These are phyloP conservation scores for Parastagonospora nodorum DNA, from an alignment of 2,329 filamentous ascomycete genomes.

Conservation along the genomic window DNA sequence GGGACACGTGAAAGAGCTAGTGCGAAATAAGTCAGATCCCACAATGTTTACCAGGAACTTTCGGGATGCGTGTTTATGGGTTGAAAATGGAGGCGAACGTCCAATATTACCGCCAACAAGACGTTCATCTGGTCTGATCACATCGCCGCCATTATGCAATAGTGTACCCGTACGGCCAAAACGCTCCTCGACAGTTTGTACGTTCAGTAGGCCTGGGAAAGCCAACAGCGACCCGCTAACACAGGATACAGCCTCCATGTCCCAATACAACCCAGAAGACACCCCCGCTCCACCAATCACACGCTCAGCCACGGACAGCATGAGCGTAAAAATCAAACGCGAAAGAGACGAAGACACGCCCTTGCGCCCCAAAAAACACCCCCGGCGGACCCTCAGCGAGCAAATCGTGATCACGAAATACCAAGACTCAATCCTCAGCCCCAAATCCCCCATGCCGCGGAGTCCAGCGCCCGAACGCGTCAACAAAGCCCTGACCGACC, in stretches of 20 bases:
- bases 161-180: conserved; percentile 58
- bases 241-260: conserved; percentile 8
- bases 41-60: conserved; percentile 38
- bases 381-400: conserved; percentile 24
- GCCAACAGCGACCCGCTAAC: conserved; percentile 40
- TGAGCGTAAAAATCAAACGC: conserved; percentile 28
- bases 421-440: conserved; percentile 18
- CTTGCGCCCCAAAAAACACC: conserved; percentile 22
- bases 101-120: conserved; percentile 18
- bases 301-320: conserved; percentile 24
- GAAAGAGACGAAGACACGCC: conserved; percentile 28
- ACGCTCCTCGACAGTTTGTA: conserved; percentile 68
- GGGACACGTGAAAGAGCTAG: conserved; percentile 30
- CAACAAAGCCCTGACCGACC: conserved; percentile 20
- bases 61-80: conserved; percentile 32
- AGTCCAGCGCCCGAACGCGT: conserved; percentile 27
- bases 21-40: conserved; percentile 28
- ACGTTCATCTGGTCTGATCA: conserved; percentile 23
- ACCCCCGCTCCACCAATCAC: conserved; percentile 15
- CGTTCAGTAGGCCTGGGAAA: conserved; percentile 61
- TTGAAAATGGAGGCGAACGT: conserved; percentile 30
- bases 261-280: conserved; percentile 9
- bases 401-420: conserved; percentile 20
- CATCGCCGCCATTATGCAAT: conserved; percentile 13
- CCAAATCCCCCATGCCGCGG: conserved; percentile 14